Evolutionary conservation across 306 rosid species (phyloP).

Genomic region (Cicer chorassanicum): DNA sequence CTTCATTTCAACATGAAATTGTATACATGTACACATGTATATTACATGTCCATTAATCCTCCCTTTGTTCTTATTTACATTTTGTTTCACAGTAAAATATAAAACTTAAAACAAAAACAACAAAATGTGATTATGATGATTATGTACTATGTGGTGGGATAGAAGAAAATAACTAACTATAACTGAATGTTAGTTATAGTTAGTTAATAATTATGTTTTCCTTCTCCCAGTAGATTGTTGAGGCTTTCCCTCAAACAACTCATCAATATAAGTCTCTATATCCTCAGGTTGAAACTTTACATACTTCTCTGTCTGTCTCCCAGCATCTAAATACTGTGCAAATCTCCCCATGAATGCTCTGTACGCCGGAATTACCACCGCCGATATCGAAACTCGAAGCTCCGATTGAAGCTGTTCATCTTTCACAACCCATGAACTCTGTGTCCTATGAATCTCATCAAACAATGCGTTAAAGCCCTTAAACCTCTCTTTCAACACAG

Average conservation of each 20-base stretch:
- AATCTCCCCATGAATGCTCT: slow-evolving; percentile 76
- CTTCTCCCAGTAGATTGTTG: slow-evolving; percentile 54
- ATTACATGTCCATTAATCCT: not conserved
- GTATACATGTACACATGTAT: not conserved
- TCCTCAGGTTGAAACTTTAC: slow-evolving; percentile 87
- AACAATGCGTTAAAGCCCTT: slow-evolving; percentile 73
- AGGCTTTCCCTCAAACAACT: slow-evolving; percentile 80
- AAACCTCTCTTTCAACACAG: slow-evolving; percentile 82
- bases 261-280: slow-evolving; percentile 72
- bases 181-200: no score
- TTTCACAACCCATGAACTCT: slow-evolving; percentile 89
- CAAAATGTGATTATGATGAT: slow-evolving; percentile 16
- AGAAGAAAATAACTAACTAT: not conserved
- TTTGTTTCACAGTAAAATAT: slow-evolving; percentile 12
- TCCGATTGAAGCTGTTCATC: slow-evolving; percentile 95
- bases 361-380: slow-evolving; percentile 82
- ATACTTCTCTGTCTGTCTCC: slow-evolving; percentile 83
- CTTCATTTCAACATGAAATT: slow-evolving; percentile 5
- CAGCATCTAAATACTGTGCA: slow-evolving; percentile 64
- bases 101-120: not conserved
- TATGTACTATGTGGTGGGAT: slow-evolving; percentile 26
- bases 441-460: slow-evolving; percentile 90
- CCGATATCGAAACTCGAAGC: slow-evolving; percentile 81
- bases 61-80: not conserved
- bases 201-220: slow-evolving; percentile 40